Evolutionary conservation across 179 eudicot genomes (phyloP), one percentile per base, ranked within the genome.

Genomic region (Heliamphora pulchella): DNA sequence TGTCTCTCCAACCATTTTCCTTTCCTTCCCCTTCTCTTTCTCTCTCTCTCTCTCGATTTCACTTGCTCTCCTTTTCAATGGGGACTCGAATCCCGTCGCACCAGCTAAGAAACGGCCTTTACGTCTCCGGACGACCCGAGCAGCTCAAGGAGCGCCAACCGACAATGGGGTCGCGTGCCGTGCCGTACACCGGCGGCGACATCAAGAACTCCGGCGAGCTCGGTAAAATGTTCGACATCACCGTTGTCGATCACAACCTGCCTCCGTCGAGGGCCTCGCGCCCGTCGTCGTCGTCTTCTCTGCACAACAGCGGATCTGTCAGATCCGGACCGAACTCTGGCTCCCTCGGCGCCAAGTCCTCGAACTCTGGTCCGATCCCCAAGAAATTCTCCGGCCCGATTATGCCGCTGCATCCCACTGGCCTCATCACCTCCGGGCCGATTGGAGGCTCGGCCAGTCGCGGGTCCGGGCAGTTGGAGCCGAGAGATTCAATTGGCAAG

Each of bases 111-210:
- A 84, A 80, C 70, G 97, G 97, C 4, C 90, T 93, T 44, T 84
- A 83, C 83, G 97, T 93, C 3, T 91, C 97, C 66, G 97, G 96
- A 31, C 86, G 88, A 13, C 92, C 90, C 74, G 91, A 89, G 8
- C 77, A 62, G 57, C 91, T 64, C 67, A 88, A 84, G 67, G 88
- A 84, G 1, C 89, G 89, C 14, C 75, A 80, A 8, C 93, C 92
- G 9, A 79, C 91, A 53, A 80, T 85, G 77, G 81, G 86, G 8
- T 82, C 92, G 5, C 88, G 88, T 20, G 87, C 93, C 73, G 85
- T 87, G 3, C 92, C 92, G 2, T 91, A 90, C 91, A 91, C 97
- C 82, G 96, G 94, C 82, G 97, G 95, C 71, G 96, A 93, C 84
- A 81, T 93, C 76, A 90, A 90, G 74, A 93, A 85, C 48, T 90